Percentiles rank a stretch among this genome's conserved stretches.
These are phyloP conservation scores for Pyrenophora tritici-repentis DNA, from an alignment of 2,329 filamentous ascomycete genomes.

Conservation along the genomic window DNA sequence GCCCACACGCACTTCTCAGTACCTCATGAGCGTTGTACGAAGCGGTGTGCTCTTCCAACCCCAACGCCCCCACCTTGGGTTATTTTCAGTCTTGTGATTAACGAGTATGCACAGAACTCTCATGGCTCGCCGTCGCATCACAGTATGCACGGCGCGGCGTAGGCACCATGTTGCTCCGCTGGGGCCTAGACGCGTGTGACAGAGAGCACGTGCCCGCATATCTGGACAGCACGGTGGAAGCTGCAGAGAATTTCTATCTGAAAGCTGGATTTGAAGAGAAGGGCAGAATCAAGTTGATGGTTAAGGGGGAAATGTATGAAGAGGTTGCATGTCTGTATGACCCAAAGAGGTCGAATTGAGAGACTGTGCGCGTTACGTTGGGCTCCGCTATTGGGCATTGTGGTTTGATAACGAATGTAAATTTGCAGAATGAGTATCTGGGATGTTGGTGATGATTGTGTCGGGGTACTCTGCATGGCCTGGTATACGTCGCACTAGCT, in stretches of 20 bases:
- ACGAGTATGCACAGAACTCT: constrained; percentile 3
- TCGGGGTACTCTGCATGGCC: no score
- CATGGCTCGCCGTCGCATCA: constrained; percentile 11
- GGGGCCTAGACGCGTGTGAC: constrained; percentile 8
- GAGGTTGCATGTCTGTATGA: constrained; percentile 12
- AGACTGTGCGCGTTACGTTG: no score
- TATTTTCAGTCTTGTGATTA: not conserved
- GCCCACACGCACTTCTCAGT: no score
- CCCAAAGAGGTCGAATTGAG: not conserved
- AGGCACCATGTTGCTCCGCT: constrained; percentile 5
- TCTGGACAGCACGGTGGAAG: constrained; percentile 10
- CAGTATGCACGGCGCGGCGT: constrained; percentile 6
- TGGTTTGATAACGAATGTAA: no score
- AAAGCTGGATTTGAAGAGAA: constrained; percentile 9
- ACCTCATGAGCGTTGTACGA: no score
- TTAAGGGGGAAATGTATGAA: constrained; percentile 5
- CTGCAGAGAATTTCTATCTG: constrained; percentile 6
- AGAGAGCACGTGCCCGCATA: constrained; percentile 2
- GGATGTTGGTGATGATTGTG: constrained; percentile 8
- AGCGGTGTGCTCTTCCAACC: not conserved
- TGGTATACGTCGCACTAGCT: no score
- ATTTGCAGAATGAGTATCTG: no score
- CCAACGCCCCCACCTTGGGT: not conserved
- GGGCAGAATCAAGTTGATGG: constrained; percentile 8
- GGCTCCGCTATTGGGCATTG: no score